Evolutionary conservation across 106 monocot genomes (phyloP), one percentile per base, ranked within the genome.

Genomic region (Vanilla planifolia): DNA sequence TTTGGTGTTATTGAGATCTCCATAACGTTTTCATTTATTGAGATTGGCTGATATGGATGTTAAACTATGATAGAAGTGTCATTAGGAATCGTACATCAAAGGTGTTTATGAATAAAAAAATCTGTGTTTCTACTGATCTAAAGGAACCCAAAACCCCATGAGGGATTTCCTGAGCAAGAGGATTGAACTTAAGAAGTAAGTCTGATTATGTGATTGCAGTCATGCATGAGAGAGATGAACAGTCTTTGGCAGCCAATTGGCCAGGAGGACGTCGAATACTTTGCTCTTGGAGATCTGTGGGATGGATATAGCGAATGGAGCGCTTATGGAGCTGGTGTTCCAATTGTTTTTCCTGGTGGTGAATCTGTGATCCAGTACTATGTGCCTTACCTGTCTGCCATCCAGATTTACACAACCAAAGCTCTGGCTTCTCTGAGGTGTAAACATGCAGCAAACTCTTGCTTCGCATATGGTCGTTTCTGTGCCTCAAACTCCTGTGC

Each of bases 371-470:
- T 73, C 25, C 82, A 88, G 21, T 88, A 86, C 55, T 86, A 78
- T 63, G 78, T 78, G 17, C 86, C 86, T 22, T 76, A 81, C 59
- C 63, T 96, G 6, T 96, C 96, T n/a, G 86, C 74, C 9, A 72
- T 96, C 56, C 91, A 96, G 64, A 74, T 96, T 26, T 96, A 91
- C 72, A 82, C 96, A 1, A 63, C 25, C 37, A 84, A 81, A 73
- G 27, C 62, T 10, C 55, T 28, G 14, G 6, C 57, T 48, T 27
- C 68, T 41, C 26, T 43, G 15, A 96, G 96, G 96, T 92, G 17
- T 40, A 26, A 20, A 51, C 8, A 27, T 35, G 13, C 35, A 21
- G 1, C 64, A 8, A 55, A n/a, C 35, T 2, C 40, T 13, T n/a
- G n/a, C n/a, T 26, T 23, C n/a, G 21, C 30, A 17, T 20, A 55